Evolutionary conservation across 331 rosid genomes (phyloP).

Genomic region (Arachis monticola): DNA sequence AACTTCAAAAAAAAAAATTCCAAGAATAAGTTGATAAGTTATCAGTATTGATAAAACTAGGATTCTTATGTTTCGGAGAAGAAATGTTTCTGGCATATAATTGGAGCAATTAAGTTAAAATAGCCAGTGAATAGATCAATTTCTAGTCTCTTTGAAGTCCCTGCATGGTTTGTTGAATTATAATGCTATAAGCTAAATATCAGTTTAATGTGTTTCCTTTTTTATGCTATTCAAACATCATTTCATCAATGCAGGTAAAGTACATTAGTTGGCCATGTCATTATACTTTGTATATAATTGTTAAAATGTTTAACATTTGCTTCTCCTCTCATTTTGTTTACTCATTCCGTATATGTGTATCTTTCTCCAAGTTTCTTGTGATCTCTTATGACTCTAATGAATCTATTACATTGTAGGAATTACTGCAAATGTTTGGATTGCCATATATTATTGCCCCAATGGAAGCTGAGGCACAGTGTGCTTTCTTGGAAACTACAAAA

Average conservation of each 20-base stretch:
- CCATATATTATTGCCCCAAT: constrained; percentile 97
- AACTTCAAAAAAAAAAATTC: too few species aligned
- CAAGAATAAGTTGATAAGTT: constrained; percentile 12
- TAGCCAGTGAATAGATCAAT: constrained; percentile 1
- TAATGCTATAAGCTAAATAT: neutral
- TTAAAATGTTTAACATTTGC: neutral
- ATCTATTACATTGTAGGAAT: constrained; percentile 62
- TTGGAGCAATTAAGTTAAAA: constrained; percentile 5
- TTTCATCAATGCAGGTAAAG: constrained; percentile 7
- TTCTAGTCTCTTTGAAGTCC: constrained; percentile 2
- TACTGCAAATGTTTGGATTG: constrained; percentile 95
- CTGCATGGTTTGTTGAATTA: constrained; percentile 11
- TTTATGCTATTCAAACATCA: neutral
- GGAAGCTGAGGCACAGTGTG: constrained; percentile 99
- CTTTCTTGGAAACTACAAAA: constrained; percentile 74
- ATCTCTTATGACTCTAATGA: constrained; percentile 34
- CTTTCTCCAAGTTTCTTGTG: constrained; percentile 17
- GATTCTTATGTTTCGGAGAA: constrained; percentile 17
- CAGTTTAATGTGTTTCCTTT: neutral
- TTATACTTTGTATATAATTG: constrained; percentile 11
- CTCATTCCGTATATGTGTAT: neutral
- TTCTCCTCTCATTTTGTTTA: neutral
- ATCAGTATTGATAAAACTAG: constrained; percentile 14
- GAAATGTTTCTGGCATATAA: constrained; percentile 27
- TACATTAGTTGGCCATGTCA: constrained; percentile 17